A percentile compares a stretch with the other conserved stretches of the same genome.
Evolutionary conservation across 129 eudicot genomes (phyloP).

Genomic region (Flaveria robusta): DNA sequence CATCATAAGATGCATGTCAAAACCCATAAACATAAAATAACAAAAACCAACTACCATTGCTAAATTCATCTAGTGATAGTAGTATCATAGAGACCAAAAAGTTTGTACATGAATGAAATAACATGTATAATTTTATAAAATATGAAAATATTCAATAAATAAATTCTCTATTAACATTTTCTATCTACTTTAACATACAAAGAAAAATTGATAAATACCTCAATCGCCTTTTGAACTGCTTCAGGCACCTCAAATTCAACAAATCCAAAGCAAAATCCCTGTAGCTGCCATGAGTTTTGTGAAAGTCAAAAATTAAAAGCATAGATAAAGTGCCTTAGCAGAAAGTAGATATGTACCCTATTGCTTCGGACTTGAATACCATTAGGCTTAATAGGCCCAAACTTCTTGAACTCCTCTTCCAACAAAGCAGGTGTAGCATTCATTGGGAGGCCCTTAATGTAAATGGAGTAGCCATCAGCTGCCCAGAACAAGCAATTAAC

Average conservation of each 20-base stretch:
- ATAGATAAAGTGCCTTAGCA: neutral
- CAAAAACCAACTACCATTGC: neutral
- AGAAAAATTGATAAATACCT: conserved; percentile 44
- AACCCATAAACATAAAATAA: neutral
- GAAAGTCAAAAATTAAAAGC: conserved; percentile 15
- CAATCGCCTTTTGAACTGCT: conserved; percentile 75
- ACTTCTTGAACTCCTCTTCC: conserved; percentile 66
- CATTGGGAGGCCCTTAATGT: conserved; percentile 66
- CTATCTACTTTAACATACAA: neutral
- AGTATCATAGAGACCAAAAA: neutral
- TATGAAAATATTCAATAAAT: neutral
- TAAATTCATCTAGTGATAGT: neutral
- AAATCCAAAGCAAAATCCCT: conserved; percentile 91
- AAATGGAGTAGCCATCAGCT: conserved; percentile 77
- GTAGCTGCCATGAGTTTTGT: conserved; percentile 48
- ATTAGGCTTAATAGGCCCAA: conserved; percentile 72
- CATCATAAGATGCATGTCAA: conserved; percentile 19
- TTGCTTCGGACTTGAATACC: conserved; percentile 88
- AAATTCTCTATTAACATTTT: neutral
- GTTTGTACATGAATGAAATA: neutral
- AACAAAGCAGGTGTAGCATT: conserved; percentile 57
- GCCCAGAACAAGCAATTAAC: conserved; percentile 22
- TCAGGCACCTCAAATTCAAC: conserved; percentile 83
- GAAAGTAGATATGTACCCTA: conserved; percentile 48
- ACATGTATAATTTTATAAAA: neutral